Base-by-base conservation (phyloP, 1,284 basidiomycete species). In the Abortiporus biennis region DNA sequence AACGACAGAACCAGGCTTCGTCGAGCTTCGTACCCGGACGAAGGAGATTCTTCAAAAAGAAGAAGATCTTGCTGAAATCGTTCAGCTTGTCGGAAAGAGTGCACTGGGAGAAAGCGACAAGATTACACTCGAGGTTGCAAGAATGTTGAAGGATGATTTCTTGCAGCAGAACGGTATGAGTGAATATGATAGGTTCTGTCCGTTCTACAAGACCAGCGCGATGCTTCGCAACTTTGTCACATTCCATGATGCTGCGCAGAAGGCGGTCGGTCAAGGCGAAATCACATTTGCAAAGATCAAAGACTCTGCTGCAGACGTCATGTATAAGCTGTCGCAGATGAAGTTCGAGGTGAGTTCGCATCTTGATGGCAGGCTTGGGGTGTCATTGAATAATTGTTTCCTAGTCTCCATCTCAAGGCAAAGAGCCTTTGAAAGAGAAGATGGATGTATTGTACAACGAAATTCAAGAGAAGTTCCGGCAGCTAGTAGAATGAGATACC, bases 1-100 rank as follows among this genome's bases (percentile, higher is more conserved):
- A 65, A 72, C 77, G 45, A 81, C 83, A 37, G 85, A 92, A 58
- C 90, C 93, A 1, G 95, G 92, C 30, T 99, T 99, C 64, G 80
- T 97, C 40, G 86, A 94, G 53, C 72, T 94, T 48, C 91, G 96
- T 41, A 86, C 83, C 45, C 86, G 85, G 54, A 92, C 92, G 41
- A 97, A 96, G 68, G 91, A 94, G 68, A 94, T 99, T 52, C 68
- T 99, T 48, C 96, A 99, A 65, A 98, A 99, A 70, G 96, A 99
- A 66, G 89, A 94, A 56, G 95, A 99, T 57, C 78, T 99, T 33
- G 92, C 96, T 1, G 96, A 99, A 67, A 99, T 99, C 56, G 96
- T 99, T 34, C 96, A 99, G 65, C 76, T 99, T 9, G 96, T 99
- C 55, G 96, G 96, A 50, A 99, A 99, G 76, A 92, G 86, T 56